Evolutionary conservation across 2,329 filamentous ascomycete species (phyloP).

Genomic region (Alternaria triticina): DNA sequence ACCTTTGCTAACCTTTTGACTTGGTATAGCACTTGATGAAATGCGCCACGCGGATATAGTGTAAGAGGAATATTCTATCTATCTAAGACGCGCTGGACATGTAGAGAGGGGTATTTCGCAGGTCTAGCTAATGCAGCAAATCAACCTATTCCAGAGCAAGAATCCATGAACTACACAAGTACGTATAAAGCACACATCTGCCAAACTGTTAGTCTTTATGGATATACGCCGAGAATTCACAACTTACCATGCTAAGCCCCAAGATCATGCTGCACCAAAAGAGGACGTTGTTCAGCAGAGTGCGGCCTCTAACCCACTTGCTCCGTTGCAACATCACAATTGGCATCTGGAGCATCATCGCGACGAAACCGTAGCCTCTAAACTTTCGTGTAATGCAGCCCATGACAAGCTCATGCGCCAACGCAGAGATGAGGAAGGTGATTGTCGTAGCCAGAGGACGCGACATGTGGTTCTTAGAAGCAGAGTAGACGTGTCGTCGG

Average conservation of each 20-base stretch:
- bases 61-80: background rate
- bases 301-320: slow-evolving; percentile 73
- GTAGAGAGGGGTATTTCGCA: slow-evolving; percentile 27
- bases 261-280: slow-evolving; percentile 95
- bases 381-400: slow-evolving; percentile 98
- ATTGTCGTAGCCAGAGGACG: slow-evolving; percentile 80
- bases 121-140: slow-evolving; percentile 1
- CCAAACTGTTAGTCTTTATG: background rate
- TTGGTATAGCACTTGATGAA: background rate
- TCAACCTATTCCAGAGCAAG: background rate
- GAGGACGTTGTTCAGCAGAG: slow-evolving; percentile 75
- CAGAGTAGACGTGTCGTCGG: slow-evolving; percentile 89
- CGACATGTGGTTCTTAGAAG: slow-evolving; percentile 77
- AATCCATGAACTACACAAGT: slow-evolving; percentile 31
- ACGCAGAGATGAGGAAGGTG: slow-evolving; percentile 87
- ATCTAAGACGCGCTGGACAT: background rate
- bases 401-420: slow-evolving; percentile 96
- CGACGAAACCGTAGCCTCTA: slow-evolving; percentile 88
- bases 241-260: slow-evolving; percentile 77
- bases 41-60: background rate
- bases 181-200: slow-evolving; percentile 51
- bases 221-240: background rate
- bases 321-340: slow-evolving; percentile 92
- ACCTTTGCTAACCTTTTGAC: background rate
- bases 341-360: slow-evolving; percentile 96